Base-by-base conservation (phyloP, 306 rosid genomes). In the Canavalia ensiformis region DNA sequence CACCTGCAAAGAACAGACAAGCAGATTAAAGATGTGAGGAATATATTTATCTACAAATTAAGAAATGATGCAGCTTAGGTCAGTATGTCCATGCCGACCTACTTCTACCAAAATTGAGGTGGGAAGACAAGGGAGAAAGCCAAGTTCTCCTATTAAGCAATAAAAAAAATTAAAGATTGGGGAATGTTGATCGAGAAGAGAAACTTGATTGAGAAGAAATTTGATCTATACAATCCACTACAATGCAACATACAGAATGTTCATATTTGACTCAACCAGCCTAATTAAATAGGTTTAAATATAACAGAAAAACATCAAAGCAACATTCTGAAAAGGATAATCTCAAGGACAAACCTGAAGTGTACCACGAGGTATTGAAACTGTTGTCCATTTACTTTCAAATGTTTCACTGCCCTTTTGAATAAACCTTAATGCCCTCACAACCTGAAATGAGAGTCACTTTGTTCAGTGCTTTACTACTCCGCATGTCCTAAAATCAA, bases 351-450 rank as follows among this genome's bases (percentile, higher is more conserved):
- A 88, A 89, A 95, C 99, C 99, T 95, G 99, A 84, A 95, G 97
- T n/a, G 97, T 93, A 84, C 99, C 99, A 82, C 99, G 97, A 79
- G 97, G 97, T 82, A 95, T 93, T 52, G 89, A 87, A 83, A 93
- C 91, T 28, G 94, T 88, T 82, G 84, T 84, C 98, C 99, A 95
- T 86, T 88, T 91, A 77, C 85, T 85, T 34, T 79, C 88, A 84
- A 84, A 87, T 1, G 89, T 81, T 84, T 93, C 92, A 65, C 86
- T 83, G 74, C 91, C 89, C 57, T 77, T 81, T 81, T 95, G 99
- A 66, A 93, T 84, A 90, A 84, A 93, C 84, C 83, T 72, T 84
- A 95, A 88, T 56, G 99, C 97, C 87, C 99, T 90, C 57, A 95
- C 99, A 50, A 93, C 99, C 99, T 95, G 90, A 83, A 81, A 72